A percentile compares a stretch with the other conserved stretches of the same genome.
These are phyloP conservation scores for Dothideomycetes sp. DNA, from an alignment of 2,329 filamentous ascomycete genomes.

Conservation along the genomic window DNA sequence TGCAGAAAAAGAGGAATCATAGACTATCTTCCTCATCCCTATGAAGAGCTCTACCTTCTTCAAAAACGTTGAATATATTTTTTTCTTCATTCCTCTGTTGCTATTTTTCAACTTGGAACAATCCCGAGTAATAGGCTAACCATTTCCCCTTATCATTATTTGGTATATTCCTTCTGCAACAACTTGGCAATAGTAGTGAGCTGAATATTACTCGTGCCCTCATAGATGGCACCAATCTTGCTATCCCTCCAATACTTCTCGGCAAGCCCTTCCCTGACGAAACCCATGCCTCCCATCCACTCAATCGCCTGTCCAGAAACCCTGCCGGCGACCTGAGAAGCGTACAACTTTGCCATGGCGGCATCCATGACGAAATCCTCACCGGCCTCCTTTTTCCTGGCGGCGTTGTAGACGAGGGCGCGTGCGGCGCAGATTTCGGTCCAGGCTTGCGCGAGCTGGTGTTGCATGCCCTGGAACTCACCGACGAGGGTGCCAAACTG, in stretches of 20 bases:
- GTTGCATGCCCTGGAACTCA: conserved; percentile 98
- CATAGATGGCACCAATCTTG: conserved; percentile 95
- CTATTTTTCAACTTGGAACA: background rate
- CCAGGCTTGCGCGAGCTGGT: conserved; percentile 94
- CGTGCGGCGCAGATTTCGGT: conserved; percentile 87
- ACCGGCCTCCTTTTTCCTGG: conserved; percentile 95
- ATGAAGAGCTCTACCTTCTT: too few species aligned
- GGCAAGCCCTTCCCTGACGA: conserved; percentile 87
- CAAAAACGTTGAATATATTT: too few species aligned
- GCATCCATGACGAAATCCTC: conserved; percentile 92
- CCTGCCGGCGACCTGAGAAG: conserved; percentile 82
- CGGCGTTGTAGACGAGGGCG: conserved; percentile 88
- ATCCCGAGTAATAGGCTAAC: too few species aligned
- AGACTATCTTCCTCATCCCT: too few species aligned
- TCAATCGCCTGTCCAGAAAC: conserved; percentile 83
- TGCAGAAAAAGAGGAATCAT: too few species aligned
- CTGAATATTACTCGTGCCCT: conserved; percentile 69
- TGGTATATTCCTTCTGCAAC: conserved; percentile 60
- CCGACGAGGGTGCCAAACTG: conserved; percentile 92
- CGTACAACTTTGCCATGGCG: conserved; percentile 95
- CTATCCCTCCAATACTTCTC: conserved; percentile 98
- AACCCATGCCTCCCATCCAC: conserved; percentile 99
- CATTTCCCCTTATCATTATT: conserved; percentile 25
- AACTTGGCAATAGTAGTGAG: conserved; percentile 62
- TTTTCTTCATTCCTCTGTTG: background rate